Percentiles rank a stretch among this genome's conserved stretches.
Evolutionary conservation across 495 filamentous ascomycete genomes (phyloP).

Genomic region (Bacidia rubella): DNA sequence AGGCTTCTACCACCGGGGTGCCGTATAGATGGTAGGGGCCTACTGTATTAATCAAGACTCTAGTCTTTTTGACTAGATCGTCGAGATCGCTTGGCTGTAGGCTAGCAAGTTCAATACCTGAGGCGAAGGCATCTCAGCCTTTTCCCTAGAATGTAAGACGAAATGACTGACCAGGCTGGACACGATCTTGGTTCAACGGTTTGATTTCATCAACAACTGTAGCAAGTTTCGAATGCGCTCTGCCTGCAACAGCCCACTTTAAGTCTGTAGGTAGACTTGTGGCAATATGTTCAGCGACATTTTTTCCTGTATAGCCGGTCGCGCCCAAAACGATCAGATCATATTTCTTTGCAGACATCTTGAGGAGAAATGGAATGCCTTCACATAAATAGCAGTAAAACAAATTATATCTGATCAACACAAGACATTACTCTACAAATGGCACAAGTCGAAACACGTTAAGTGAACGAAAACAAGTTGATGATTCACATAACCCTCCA

Average conservation of each 20-base stretch:
- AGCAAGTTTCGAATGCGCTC: conserved; percentile 60
- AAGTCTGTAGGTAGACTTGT: conserved; percentile 60
- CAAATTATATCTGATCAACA: too few relatives aligned
- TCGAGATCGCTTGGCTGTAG: conserved; percentile 51
- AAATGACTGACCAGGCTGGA: conserved; percentile 31
- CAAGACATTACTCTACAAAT: too few relatives aligned
- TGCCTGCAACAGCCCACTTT: conserved; percentile 83
- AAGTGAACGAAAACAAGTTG: background rate
- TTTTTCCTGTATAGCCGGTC: conserved; percentile 74
- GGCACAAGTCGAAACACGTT: background rate
- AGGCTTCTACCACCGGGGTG: conserved; percentile 72
- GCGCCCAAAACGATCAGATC: conserved; percentile 77
- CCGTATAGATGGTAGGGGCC: conserved; percentile 75
- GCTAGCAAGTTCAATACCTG: conserved; percentile 46
- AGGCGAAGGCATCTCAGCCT: conserved; percentile 19
- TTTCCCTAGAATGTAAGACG: conserved; percentile 29
- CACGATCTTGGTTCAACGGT: conserved; percentile 52
- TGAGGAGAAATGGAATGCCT: too few relatives aligned
- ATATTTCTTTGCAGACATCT: conserved; percentile 43
- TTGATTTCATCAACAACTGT: conserved; percentile 51
- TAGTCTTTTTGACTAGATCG: conserved; percentile 58
- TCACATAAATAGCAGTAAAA: too few relatives aligned
- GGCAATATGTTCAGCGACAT: conserved; percentile 65
- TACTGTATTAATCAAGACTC: conserved; percentile 66
- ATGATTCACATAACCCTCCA: too few relatives aligned